Conservation (phyloP, 2,329 filamentous ascomycete genomes). For the Exophiala mesophila region DNA sequence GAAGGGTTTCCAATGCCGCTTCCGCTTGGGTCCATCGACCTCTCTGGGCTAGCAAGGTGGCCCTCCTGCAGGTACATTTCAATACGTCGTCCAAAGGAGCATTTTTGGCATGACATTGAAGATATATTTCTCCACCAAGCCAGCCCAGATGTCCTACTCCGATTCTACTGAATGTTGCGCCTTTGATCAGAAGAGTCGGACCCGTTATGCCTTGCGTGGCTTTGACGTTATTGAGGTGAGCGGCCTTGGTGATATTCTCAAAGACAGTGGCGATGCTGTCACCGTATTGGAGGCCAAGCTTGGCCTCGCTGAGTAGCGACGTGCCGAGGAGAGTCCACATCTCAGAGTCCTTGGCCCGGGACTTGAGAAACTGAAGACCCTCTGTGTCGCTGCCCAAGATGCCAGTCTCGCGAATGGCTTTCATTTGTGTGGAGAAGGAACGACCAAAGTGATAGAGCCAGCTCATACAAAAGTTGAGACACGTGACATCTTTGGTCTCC, state of each 20-base stretch:
- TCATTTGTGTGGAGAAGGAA: slow-evolving; percentile 71
- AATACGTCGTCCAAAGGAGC: slow-evolving; percentile 72
- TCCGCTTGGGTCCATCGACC: slow-evolving; percentile 69
- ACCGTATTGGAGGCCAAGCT: slow-evolving; percentile 65
- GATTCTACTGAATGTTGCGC: slow-evolving; percentile 70
- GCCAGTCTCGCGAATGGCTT: slow-evolving; percentile 63
- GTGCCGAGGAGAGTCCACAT: slow-evolving; percentile 84
- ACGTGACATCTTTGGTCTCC: slow-evolving; percentile 87
- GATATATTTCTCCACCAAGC: slow-evolving; percentile 66
- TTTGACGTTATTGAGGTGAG: slow-evolving; percentile 73
- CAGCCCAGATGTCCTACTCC: slow-evolving; percentile 54
- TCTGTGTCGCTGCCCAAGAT: slow-evolving; percentile 76
- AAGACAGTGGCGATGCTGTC: slow-evolving; percentile 58
- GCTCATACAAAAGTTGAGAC: slow-evolving; percentile 89
- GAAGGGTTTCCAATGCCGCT: slow-evolving; percentile 54
- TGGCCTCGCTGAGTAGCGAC: slow-evolving; percentile 79
- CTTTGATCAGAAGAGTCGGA: slow-evolving; percentile 66
- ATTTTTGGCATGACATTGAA: slow-evolving; percentile 63
- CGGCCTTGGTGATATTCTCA: slow-evolving; percentile 76
- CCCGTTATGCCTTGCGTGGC: slow-evolving; percentile 69
- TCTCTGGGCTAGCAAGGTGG: slow-evolving; percentile 59
- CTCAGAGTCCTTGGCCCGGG: slow-evolving; percentile 77
- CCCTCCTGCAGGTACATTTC: slow-evolving; percentile 66
- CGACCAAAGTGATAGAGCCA: slow-evolving; percentile 96
- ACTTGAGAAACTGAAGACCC: slow-evolving; percentile 74